Base-by-base conservation (phyloP, 805 yeast species). In the Suhomyces xylopsoci region DNA sequence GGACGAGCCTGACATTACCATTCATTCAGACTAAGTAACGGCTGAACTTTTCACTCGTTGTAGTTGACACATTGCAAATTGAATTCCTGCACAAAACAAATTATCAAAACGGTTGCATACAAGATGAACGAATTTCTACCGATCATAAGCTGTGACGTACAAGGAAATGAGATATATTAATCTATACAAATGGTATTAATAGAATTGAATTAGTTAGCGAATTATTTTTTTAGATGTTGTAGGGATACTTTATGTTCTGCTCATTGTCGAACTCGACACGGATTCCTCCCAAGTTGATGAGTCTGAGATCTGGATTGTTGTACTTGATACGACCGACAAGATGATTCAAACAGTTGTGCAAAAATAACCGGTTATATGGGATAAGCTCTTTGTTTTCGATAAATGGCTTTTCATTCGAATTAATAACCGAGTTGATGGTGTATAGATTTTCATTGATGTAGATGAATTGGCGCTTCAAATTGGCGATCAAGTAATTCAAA, bases 221-320 rank as follows among this genome's bases (percentile, higher is more conserved):
- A 19, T 5, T 38, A 6, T 15, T 38, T 3, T n/a, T 19, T 24
- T 19, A 47, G 17, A 20, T 25, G 36, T 36, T 47, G 43, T 47
- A 47, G 4, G 49, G 49, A n/a, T 14, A 19, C 32, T 24, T 47
- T 7, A 47, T 17, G 40, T 30, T 28, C 20, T 30, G 19, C 4
- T 32, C n/a, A 14, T 48, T 24, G 14, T 53, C 55, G 30, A 49
- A 54, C 20, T 51, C 51, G 25, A 59, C 28, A n/a, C 49, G 32
- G 24, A 61, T 51, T 15, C 64, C 64, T 15, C 64, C 64, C n/a
- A 61, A 51, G 42, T 61, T 61, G 15, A 59, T 36, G 4, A 40
- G 40, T 12, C 36, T 51, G 4, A 59, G 28, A 7, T 48, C 32
- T 14, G 56, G 59, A 14, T 46, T 45, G 19, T 46, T 49, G 1